Percentiles rank a stretch among this genome's conserved stretches.
These are phyloP conservation scores for Exophiala mesophila DNA, from an alignment of 2,329 filamentous ascomycete genomes.

Conservation along the genomic window DNA sequence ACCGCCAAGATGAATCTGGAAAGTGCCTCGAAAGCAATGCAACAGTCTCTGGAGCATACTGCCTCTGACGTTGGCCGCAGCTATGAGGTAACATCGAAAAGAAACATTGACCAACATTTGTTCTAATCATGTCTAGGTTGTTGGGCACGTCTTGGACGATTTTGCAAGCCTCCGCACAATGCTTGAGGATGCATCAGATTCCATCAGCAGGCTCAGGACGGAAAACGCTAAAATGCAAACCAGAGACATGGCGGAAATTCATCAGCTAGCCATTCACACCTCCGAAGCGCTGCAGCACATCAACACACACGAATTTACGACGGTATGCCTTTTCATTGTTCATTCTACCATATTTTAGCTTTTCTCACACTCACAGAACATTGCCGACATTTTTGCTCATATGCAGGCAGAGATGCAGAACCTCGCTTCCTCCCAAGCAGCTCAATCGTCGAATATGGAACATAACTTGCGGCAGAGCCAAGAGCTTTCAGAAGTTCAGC, in stretches of 20 bases:
- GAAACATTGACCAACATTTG: background rate
- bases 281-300: conserved; percentile 10
- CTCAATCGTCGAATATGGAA: conserved; percentile 6
- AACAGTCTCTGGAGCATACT: conserved; percentile 9
- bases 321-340: conserved; percentile 2
- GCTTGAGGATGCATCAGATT: conserved; percentile 5
- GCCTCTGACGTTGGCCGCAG: conserved; percentile 8
- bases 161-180: conserved; percentile 12
- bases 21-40: conserved; percentile 8
- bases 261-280: conserved; percentile 15
- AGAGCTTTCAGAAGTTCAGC: conserved; percentile 10
- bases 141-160: conserved; percentile 13
- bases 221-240: conserved; percentile 13
- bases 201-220: conserved; percentile 9
- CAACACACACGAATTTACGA: conserved; percentile 5
- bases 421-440: conserved; percentile 5
- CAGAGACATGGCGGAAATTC: conserved; percentile 13
- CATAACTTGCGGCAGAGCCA: conserved; percentile 13
- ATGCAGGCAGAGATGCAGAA: conserved; percentile 8
- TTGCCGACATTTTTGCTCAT: conserved; percentile 8
- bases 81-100: conserved; percentile 10
- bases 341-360: background rate
- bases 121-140: conserved; percentile 2
- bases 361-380: conserved; percentile 7
- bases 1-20: conserved; percentile 14